A percentile compares a stretch with the other conserved stretches of the same genome.
Evolutionary conservation across 345 rosid species (phyloP).

Genomic region (Eucalyptus curtisii): DNA sequence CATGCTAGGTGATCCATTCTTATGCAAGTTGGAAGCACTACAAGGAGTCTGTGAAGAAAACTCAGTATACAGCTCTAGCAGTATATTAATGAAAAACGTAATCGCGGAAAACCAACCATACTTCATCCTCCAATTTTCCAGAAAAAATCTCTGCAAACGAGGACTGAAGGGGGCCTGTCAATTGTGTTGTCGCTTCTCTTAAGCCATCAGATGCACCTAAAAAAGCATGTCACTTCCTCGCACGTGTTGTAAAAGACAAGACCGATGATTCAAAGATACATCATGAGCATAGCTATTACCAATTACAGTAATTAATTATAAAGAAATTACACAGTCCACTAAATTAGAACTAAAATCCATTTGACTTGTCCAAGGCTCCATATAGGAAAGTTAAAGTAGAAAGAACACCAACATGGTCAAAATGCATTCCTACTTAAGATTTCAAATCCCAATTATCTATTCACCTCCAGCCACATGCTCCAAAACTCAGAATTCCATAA

Average conservation of each 20-base stretch:
- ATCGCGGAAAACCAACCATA: conserved; percentile 9
- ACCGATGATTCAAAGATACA: too few species aligned
- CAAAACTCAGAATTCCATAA: too few species aligned
- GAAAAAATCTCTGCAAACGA: conserved; percentile 24
- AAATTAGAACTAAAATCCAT: too few species aligned
- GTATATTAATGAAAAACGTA: background rate
- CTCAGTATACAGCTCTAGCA: background rate
- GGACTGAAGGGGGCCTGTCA: conserved; percentile 21
- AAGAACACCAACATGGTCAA: too few species aligned
- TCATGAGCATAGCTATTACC: too few species aligned
- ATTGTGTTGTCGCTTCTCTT: conserved; percentile 7
- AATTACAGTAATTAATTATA: too few species aligned
- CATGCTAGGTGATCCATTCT: conserved; percentile 19
- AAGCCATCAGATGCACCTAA: conserved; percentile 30
- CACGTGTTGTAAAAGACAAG: background rate
- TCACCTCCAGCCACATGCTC: too few species aligned
- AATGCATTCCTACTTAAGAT: too few species aligned
- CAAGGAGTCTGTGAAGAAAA: conserved; percentile 29
- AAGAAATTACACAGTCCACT: too few species aligned
- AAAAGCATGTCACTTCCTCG: background rate
- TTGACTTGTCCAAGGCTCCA: too few species aligned
- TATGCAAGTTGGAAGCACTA: conserved; percentile 15
- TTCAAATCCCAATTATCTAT: too few species aligned
- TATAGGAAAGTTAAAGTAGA: too few species aligned
- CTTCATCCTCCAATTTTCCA: conserved; percentile 40